Evolutionary conservation across 2,329 filamentous ascomycete species (phyloP).

Genomic region (Penicillium sp.): DNA sequence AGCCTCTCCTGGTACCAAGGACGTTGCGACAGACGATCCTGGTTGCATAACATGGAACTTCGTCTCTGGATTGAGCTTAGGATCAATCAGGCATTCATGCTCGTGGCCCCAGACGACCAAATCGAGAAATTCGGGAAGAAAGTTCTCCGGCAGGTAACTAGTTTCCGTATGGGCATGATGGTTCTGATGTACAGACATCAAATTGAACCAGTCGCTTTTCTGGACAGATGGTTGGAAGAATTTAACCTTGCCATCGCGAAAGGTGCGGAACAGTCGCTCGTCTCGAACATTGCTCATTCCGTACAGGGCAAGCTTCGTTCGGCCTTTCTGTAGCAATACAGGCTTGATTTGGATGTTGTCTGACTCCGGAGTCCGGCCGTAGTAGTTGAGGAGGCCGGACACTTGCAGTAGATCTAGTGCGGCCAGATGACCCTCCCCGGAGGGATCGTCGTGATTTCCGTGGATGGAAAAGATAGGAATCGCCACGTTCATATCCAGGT

Average conservation of each 20-base stretch:
- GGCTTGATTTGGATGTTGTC: constrained; percentile 92
- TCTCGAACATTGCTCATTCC: constrained; percentile 94
- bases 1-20: constrained; percentile 78
- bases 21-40: constrained; percentile 90
- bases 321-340: constrained; percentile 82
- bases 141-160: constrained; percentile 86
- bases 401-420: constrained; percentile 85
- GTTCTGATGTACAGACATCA: constrained; percentile 92
- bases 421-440: constrained; percentile 86
- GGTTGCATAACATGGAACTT: constrained; percentile 96
- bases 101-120: constrained; percentile 95
- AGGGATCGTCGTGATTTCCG: constrained; percentile 95
- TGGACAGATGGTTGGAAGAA: constrained; percentile 79
- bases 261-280: constrained; percentile 87
- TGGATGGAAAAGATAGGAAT: constrained; percentile 98
- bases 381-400: constrained; percentile 89
- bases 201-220: constrained; percentile 85
- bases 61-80: constrained; percentile 70
- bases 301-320: constrained; percentile 84
- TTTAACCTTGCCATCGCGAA: constrained; percentile 83
- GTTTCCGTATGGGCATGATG: constrained; percentile 86
- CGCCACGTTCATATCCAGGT: constrained; percentile 90
- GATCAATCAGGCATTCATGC: constrained; percentile 88
- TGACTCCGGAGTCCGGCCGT: constrained; percentile 78
- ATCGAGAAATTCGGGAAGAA: constrained; percentile 83